Base-by-base conservation (phyloP, 2,329 filamentous ascomycete genomes). In the Colletotrichum cereale region DNA sequence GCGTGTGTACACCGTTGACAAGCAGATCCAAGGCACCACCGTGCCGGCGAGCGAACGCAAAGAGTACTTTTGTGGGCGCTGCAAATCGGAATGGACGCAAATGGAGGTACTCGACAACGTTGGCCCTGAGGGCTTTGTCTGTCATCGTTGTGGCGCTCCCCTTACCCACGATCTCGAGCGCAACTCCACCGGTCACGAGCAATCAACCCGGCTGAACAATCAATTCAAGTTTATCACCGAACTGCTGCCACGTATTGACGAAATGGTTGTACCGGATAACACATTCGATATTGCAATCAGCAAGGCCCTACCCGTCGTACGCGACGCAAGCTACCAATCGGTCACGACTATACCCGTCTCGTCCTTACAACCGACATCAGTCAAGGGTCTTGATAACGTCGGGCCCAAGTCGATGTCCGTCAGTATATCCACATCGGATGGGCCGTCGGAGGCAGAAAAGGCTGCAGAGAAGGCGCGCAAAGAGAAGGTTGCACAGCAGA, bases 101-200 rank as follows among this genome's bases (percentile, higher is more conserved):
- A 90, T 98, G 81, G 95, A 98, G 75, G 95, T 97, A 1, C 84
- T 98, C 63, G 94, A 97, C 82, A 91, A 89, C 71, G 86, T 91
- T 50, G 90, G 92, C 62, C 86, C 87, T 1, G 81, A 85, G 57
- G 93, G 95, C 0, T 98, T 98, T 79, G 83, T 92, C 57, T 99
- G 96, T 81, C 92, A 95, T 78, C 90, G 91, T 62, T 99, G 96
- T 82, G 86, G 87, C 26, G 85, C 84, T 65, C 82, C 89, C 2
- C 86, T 97, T 31, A 86, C 88, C 0, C 89, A 90, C 65, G 90
- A 92, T 74, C 87, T 90, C 48, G 89, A 93, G 72, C 89, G 90
- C 47, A 88, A 90, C 67, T 88, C 91, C 14, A 90, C 91, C 40
- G 92, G 92, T 11, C 90, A 92, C 73, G 91, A 94, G 80, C 89